A percentile compares a stretch with the other conserved stretches of the same genome.
Conservation (phyloP, 2,329 filamentous ascomycete species). For the Xylaria sp. region DNA sequence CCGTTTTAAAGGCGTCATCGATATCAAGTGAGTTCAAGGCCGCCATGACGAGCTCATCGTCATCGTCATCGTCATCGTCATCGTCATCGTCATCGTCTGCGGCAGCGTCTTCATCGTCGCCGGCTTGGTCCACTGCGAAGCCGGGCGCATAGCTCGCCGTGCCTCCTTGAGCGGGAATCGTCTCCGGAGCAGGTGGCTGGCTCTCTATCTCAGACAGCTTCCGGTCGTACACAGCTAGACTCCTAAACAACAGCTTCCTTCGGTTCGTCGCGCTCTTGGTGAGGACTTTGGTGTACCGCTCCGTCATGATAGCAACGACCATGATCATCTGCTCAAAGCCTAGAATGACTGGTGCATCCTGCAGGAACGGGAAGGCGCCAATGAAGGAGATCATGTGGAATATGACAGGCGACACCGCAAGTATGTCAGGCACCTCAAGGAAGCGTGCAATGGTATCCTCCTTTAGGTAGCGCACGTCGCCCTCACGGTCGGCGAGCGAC, state of each 20-base stretch:
- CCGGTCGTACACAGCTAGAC: conserved; percentile 77
- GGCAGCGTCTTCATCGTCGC: conserved; percentile 55
- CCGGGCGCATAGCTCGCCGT: conserved; percentile 50
- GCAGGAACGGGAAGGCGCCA: conserved; percentile 78
- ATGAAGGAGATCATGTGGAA: conserved; percentile 79
- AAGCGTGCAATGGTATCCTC: conserved; percentile 77
- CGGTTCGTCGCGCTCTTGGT: conserved; percentile 67
- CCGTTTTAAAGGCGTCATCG: conserved; percentile 68
- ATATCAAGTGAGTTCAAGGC: conserved; percentile 76
- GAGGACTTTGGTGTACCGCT: conserved; percentile 73
- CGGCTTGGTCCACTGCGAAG: conserved; percentile 60
- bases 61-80: conserved; percentile 67
- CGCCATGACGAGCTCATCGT: conserved; percentile 74
- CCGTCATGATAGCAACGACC: conserved; percentile 77
- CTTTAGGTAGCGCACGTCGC: conserved; percentile 72
- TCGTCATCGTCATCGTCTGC: conserved; percentile 67
- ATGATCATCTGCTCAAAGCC: conserved; percentile 77
- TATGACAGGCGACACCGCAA: conserved; percentile 73
- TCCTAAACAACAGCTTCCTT: conserved; percentile 74
- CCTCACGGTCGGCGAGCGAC: conserved; percentile 73
- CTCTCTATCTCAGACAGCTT: conserved; percentile 55
- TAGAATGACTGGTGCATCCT: conserved; percentile 75
- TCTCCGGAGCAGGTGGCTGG: conserved; percentile 36
- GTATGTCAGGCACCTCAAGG: conserved; percentile 76
- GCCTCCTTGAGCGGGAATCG: conserved; percentile 10